Evolutionary conservation across 2,329 filamentous ascomycete genomes (phyloP).

Genomic region (Scopulariopsis brevicaulis): DNA sequence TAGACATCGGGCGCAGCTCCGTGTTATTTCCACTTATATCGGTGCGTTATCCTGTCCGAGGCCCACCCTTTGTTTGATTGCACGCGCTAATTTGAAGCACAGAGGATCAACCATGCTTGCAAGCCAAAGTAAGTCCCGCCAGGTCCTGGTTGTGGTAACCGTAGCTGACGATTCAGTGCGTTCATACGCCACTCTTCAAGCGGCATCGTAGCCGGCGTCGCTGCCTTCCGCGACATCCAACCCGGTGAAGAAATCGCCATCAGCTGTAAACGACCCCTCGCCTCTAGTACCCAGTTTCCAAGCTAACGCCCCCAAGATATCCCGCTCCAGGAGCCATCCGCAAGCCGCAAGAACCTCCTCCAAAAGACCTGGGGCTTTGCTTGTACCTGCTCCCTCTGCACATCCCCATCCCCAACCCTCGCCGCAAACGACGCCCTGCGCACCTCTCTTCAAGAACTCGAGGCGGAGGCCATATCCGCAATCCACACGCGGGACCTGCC

Average conservation of each 20-base stretch:
- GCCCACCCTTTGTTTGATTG: background rate
- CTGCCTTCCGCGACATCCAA: constrained; percentile 3
- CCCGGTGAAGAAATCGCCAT: constrained; percentile 5
- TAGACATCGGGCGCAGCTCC: background rate
- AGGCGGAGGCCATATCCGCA: background rate
- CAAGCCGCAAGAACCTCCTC: background rate
- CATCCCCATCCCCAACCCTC: background rate
- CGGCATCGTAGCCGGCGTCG: constrained; percentile 2
- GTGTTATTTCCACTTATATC: constrained; percentile 1
- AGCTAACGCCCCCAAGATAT: background rate
- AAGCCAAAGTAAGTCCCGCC: constrained; percentile 5
- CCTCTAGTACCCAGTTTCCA: background rate
- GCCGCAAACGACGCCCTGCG: constrained; percentile 1
- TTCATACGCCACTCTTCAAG: constrained; percentile 3
- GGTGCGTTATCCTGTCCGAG: background rate
- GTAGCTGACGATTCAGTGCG: background rate
- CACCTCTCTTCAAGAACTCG: background rate
- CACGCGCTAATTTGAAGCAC: background rate
- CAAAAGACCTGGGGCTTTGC: constrained; percentile 1
- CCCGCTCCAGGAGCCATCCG: background rate
- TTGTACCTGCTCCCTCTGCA: constrained; percentile 5
- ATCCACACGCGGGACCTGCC: background rate
- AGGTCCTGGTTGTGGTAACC: background rate
- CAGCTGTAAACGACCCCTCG: constrained; percentile 2
- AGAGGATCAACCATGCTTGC: constrained; percentile 5